These are phyloP conservation scores for Didymella pinodella DNA, from an alignment of 2,329 filamentous ascomycete genomes.

Conservation along the genomic window DNA sequence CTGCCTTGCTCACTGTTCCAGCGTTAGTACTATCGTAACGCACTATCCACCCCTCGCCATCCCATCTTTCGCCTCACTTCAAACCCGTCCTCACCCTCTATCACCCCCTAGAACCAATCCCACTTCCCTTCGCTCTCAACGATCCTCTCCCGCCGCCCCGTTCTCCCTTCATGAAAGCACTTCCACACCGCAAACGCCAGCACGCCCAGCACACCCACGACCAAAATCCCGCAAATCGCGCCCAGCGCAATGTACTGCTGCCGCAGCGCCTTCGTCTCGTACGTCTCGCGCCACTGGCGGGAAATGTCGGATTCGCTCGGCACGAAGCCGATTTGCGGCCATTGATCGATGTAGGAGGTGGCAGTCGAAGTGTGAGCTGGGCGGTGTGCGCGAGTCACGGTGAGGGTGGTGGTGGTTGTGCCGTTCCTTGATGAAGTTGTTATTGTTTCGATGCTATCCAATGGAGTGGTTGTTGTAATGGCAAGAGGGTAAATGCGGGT, in stretches of 20 bases:
- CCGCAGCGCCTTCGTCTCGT: not conserved
- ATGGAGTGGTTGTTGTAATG: not conserved
- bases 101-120: not conserved
- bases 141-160: not conserved
- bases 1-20: not conserved
- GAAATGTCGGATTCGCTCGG: not conserved
- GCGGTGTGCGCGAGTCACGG: not conserved
- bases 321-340: conserved; percentile 8
- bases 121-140: not conserved
- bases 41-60: not conserved
- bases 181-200: not conserved
- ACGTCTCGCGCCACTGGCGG: not conserved
- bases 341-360: not conserved
- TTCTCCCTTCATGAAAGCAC: not conserved
- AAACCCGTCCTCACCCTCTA: not conserved
- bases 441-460: too few species aligned
- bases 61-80: not conserved
- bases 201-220: conserved; percentile 7
- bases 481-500: not conserved
- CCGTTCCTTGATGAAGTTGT: not conserved
- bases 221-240: not conserved
- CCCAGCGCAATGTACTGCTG: not conserved
- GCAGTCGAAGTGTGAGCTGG: not conserved
- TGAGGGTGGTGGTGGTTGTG: not conserved
- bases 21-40: not conserved